Evolutionary conservation across 352 stramenopile genomes (phyloP), one percentile per base, ranked within the genome.

Genomic region (Lagenidium giganteum): DNA sequence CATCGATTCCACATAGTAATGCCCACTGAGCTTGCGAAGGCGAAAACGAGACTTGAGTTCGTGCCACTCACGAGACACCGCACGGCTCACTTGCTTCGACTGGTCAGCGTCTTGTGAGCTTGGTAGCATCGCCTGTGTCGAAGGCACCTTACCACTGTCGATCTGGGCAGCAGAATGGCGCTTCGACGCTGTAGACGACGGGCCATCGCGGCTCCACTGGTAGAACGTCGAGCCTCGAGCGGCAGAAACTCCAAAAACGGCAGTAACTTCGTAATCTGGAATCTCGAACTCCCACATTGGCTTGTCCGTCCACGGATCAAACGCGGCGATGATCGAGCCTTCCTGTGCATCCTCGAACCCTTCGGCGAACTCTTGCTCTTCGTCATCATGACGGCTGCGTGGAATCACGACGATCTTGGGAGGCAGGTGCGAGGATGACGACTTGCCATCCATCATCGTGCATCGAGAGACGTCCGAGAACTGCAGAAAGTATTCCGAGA

Each of bases 401-500:
- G n/a, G n/a, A n/a, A 80, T 42, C 29, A 82, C 72, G 12, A 76
- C 33, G 22, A 79, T 74, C 12, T 77, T 61, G 8, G 66, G 67
- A 25, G 56, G 44, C 26, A 65, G 47, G 3, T 58, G n/a, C n/a
- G n/a, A 36, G 25, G 25, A 17, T 3, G 9, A n/a, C 7, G 45
- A 8, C 6, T 35, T 23, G 28, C 30, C 58, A 12, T 57, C 56
- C 4, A n/a, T 47, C 42, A 30, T 61, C 43, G 13, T 65, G 43
- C 14, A 60, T 44, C 11, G 61, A 41, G 39, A 72, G 86, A 23
- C 61, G 70, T 66, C 51, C 0, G 65, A 58, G 30, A 88, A 78
- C 50, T 88, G 72, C 23, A 88, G 22, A 41, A 88, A 88, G 39
- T 76, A 88, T 50, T 88, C 75, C 2, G 75, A 81, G 39, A 88